These are phyloP conservation scores for Trichaptum fuscoviolaceum DNA, from an alignment of 768 basidiomycete genomes.

Conservation along the genomic window DNA sequence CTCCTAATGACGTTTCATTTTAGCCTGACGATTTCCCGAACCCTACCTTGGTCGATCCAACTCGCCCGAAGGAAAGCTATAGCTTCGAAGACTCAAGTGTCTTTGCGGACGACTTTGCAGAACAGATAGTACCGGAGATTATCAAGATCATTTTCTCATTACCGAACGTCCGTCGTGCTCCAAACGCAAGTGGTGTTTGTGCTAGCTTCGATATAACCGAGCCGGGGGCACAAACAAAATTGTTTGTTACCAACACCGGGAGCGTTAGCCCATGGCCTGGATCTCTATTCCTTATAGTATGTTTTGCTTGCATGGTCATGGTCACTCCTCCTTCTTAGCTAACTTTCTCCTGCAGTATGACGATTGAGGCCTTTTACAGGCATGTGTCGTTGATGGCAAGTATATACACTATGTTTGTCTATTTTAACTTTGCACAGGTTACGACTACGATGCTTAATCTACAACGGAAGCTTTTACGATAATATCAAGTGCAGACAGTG, in stretches of 20 bases:
- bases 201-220: constrained; percentile 28
- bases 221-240: constrained; percentile 24
- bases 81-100: constrained; percentile 32
- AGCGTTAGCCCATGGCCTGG: background rate
- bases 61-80: constrained; percentile 16
- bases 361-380: background rate
- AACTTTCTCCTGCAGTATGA: background rate
- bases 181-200: constrained; percentile 37
- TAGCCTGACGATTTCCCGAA: constrained; percentile 2
- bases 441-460: background rate
- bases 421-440: background rate
- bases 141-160: constrained; percentile 40
- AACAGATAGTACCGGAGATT: constrained; percentile 37
- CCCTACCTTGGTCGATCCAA: background rate
- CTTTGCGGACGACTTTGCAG: constrained; percentile 33
- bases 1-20: background rate
- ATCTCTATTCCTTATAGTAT: background rate
- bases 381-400: too few relatives aligned
- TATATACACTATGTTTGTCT: background rate
- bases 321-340: background rate
- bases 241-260: constrained; percentile 19
- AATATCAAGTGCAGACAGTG: too few relatives aligned
- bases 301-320: background rate
- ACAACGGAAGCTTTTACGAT: background rate
- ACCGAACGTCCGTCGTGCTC: constrained; percentile 41